Evolutionary conservation across 2,329 filamentous ascomycete genomes (phyloP).

Genomic region (Cercospora canescens): DNA sequence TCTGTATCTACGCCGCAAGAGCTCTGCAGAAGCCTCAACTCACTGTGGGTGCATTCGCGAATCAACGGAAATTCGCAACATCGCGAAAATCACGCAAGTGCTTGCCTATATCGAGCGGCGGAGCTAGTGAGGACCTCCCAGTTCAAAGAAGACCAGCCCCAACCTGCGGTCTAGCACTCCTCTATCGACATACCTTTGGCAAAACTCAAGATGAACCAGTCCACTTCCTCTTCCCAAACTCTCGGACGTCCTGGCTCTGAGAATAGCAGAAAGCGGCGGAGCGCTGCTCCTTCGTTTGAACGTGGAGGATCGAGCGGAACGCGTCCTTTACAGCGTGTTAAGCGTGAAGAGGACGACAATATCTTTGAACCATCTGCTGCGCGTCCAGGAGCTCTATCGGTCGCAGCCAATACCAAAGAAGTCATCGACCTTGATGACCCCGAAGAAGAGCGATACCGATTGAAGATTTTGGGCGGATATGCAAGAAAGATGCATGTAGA

Average conservation of each 20-base stretch:
- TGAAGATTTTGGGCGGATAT: not conserved
- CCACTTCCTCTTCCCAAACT: not conserved
- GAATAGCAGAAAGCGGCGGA: not conserved
- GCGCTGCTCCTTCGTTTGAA: not conserved
- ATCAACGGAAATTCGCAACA: not conserved
- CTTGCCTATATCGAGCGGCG: not conserved
- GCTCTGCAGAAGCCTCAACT: no score
- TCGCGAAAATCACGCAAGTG: not conserved
- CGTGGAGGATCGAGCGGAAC: not conserved
- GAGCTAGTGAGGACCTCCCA: constrained; percentile 4
- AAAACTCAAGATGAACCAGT: not conserved
- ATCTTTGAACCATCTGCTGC: not conserved
- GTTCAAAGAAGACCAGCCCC: not conserved
- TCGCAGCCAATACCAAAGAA: no score
- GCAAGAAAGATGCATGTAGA: not conserved
- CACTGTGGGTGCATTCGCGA: not conserved
- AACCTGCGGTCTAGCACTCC: no score
- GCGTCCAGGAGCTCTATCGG: no score
- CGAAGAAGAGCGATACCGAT: not conserved
- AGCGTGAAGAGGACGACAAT: not conserved
- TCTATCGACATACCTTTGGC: not conserved
- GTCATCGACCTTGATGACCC: not conserved
- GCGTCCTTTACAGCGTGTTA: not conserved
- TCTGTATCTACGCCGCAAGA: no score
- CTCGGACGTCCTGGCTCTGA: not conserved